Conservation (phyloP, 768 basidiomycete genomes). For the Trametes elegans region DNA sequence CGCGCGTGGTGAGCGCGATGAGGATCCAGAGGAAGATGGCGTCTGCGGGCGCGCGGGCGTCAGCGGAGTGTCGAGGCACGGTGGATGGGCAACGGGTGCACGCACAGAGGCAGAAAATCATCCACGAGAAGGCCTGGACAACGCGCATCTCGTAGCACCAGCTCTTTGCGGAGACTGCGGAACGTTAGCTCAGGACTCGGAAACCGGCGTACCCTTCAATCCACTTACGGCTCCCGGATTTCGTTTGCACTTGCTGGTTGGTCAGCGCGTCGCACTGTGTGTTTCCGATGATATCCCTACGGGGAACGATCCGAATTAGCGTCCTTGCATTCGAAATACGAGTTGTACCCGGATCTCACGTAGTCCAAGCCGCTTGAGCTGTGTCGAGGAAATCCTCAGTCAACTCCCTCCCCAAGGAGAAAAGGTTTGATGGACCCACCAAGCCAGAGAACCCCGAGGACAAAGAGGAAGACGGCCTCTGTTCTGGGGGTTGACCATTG, state of each 20-base stretch:
- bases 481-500: constrained; percentile 69
- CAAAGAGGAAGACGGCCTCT: constrained; percentile 53
- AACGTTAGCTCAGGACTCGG: constrained; percentile 13
- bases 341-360: constrained; percentile 40
- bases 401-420: no score
- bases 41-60: constrained; percentile 29
- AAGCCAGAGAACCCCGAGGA: constrained; percentile 67
- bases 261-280: constrained; percentile 30
- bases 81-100: constrained; percentile 1
- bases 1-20: constrained; percentile 52
- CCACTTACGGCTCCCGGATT: constrained; percentile 51
- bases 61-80: neutral
- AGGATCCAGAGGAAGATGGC: constrained; percentile 53
- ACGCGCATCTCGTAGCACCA: constrained; percentile 83
- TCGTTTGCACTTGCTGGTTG: constrained; percentile 44
- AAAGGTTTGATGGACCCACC: constrained; percentile 39
- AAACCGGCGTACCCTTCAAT: neutral
- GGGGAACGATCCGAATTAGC: neutral
- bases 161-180: constrained; percentile 48
- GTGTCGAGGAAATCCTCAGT: neutral
- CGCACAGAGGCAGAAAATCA: constrained; percentile 55
- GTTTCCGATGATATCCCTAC: constrained; percentile 67
- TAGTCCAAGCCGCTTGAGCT: constrained; percentile 78
- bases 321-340: neutral
- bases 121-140: constrained; percentile 78